Percentiles rank a stretch among this genome's conserved stretches.
Evolutionary conservation across 495 filamentous ascomycete genomes (phyloP).

Genomic region (Podospora pseudocomata): DNA sequence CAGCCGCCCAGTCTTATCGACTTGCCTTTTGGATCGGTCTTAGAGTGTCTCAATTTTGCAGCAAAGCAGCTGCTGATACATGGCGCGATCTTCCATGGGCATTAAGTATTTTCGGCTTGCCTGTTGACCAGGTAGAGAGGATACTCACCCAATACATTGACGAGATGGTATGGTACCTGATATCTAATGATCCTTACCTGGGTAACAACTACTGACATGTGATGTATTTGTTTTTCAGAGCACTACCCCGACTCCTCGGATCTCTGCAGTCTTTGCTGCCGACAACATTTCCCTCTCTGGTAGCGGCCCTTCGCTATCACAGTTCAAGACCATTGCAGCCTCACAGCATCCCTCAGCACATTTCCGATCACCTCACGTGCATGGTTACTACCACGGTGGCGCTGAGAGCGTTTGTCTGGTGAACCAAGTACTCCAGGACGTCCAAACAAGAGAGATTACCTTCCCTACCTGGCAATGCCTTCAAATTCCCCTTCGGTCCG

Average conservation of each 20-base stretch:
- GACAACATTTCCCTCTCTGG: neutral
- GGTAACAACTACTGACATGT: neutral
- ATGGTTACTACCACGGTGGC: slow-evolving; percentile 25
- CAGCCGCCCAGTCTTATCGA: neutral
- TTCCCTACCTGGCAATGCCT: neutral
- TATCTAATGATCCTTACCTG: neutral
- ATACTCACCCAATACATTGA: neutral
- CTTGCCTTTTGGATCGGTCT: neutral
- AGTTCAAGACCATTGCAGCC: neutral
- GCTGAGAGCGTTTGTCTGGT: slow-evolving; percentile 12
- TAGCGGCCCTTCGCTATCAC: neutral
- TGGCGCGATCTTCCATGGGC: neutral
- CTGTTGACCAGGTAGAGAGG: neutral
- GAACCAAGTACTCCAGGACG: slow-evolving; percentile 15
- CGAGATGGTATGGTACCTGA: neutral
- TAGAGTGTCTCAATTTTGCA: neutral
- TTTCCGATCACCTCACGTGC: slow-evolving; percentile 13
- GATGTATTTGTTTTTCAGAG: neutral
- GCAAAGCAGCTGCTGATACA: neutral
- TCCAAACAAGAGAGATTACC: neutral
- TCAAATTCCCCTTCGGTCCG: neutral
- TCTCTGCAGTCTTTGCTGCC: neutral
- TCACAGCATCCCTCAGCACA: neutral
- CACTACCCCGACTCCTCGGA: neutral
- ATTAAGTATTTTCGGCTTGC: neutral